Conservation (phyloP, 768 basidiomycete genomes). For the Tubosaeta brunneosetosa region DNA sequence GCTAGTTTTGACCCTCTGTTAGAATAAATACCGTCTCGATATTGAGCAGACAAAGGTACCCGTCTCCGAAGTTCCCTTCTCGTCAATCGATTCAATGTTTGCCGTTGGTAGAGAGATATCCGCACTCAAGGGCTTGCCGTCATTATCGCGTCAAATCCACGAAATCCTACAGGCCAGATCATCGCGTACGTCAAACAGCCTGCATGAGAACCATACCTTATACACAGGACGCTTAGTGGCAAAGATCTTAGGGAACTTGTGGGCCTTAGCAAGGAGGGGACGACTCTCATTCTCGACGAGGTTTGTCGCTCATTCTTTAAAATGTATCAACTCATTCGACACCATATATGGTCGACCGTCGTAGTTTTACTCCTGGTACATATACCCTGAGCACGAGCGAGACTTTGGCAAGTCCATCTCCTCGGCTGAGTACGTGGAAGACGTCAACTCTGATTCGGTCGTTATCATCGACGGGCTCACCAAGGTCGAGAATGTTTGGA, state of each 20-base stretch:
- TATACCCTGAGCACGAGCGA: constrained; percentile 73
- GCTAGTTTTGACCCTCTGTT: constrained; percentile 4
- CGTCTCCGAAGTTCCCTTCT: neutral
- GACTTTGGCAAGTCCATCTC: constrained; percentile 78
- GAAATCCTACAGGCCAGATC: constrained; percentile 94
- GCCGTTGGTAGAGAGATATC: constrained; percentile 60
- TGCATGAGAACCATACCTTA: constrained; percentile 6
- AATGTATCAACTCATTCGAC: neutral
- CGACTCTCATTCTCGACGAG: constrained; percentile 83
- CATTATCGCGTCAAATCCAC: constrained; percentile 88
- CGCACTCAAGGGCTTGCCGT: constrained; percentile 78
- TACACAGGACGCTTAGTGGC: constrained; percentile 43
- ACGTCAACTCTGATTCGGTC: constrained; percentile 81
- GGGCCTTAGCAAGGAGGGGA: constrained; percentile 63
- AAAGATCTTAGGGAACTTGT: constrained; percentile 81
- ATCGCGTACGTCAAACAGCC: constrained; percentile 43
- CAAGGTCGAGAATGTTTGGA: constrained; percentile 47
- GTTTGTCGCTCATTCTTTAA: constrained; percentile 33
- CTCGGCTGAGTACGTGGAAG: constrained; percentile 77
- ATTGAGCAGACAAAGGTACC: constrained; percentile 71
- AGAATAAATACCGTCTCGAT: constrained; percentile 71
- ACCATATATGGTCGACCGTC: neutral
- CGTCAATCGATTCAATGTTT: neutral
- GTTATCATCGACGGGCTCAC: constrained; percentile 91
- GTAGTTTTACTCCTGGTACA: constrained; percentile 94